Evolutionary conservation across 2,329 filamentous ascomycete genomes (phyloP).

Genomic region (Ceratocystis destructans): DNA sequence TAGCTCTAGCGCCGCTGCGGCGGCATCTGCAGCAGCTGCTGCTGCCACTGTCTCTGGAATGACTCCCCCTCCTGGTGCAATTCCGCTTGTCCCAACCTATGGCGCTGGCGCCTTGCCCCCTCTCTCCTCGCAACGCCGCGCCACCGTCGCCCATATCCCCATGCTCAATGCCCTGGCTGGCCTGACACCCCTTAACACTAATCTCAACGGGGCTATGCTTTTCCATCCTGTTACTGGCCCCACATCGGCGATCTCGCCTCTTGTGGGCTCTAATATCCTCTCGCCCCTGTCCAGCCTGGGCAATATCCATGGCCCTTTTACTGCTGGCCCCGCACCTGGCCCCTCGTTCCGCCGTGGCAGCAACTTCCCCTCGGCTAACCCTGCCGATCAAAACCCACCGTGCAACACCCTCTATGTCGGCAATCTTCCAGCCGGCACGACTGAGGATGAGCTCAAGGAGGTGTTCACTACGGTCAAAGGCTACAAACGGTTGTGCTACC

Average conservation of each 20-base stretch:
- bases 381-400: constrained; percentile 88
- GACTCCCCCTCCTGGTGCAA: not conserved
- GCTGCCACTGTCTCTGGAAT: constrained; percentile 23
- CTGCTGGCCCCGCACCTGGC: constrained; percentile 6
- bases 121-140: constrained; percentile 12
- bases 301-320: not conserved
- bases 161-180: constrained; percentile 24
- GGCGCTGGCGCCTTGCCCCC: constrained; percentile 3
- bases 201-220: constrained; percentile 9
- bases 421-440: constrained; percentile 85
- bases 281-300: constrained; percentile 23
- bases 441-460: constrained; percentile 87
- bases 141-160: constrained; percentile 16
- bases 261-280: constrained; percentile 37
- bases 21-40: not conserved
- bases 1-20: constrained; percentile 33
- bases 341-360: constrained; percentile 16
- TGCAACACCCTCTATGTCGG: constrained; percentile 97
- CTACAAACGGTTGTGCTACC: constrained; percentile 89
- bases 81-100: not conserved
- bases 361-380: constrained; percentile 76
- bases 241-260: constrained; percentile 21
- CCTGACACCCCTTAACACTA: constrained; percentile 24
- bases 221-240: constrained; percentile 9
- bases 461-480: constrained; percentile 87